Evolutionary conservation across 768 basidiomycete species (phyloP).

Genomic region (Tricholoma sp.): DNA sequence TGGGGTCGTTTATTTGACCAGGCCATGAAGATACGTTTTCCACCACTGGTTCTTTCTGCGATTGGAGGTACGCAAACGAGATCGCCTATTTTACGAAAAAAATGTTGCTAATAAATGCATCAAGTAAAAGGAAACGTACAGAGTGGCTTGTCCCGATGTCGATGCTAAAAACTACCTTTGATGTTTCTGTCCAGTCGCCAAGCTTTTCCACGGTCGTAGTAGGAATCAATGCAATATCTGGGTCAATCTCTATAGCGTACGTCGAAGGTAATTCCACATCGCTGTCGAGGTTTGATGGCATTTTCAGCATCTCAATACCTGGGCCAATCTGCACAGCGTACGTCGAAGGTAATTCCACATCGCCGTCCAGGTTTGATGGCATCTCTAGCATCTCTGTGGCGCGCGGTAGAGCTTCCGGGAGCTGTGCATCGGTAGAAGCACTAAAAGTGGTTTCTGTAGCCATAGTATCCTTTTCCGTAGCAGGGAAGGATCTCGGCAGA

Average conservation of each 20-base stretch:
- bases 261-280: too few species aligned
- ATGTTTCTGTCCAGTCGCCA: neutral
- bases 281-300: too few species aligned
- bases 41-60: neutral
- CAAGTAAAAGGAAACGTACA: neutral
- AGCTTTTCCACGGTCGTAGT: neutral
- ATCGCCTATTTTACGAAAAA: neutral
- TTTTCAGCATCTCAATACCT: too few species aligned
- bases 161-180: neutral
- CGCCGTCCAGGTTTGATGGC: too few species aligned
- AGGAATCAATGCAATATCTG: neutral
- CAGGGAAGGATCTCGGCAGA: neutral
- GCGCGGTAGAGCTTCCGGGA: neutral
- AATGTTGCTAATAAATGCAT: neutral
- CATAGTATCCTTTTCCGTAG: neutral
- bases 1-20: neutral
- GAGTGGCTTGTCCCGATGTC: neutral
- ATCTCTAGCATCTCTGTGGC: neutral
- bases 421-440: neutral
- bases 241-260: neutral
- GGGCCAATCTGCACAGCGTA: too few species aligned
- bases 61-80: neutral
- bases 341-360: too few species aligned
- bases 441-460: neutral
- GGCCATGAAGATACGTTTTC: neutral